phyloP scores from a whole-genome alignment of 2,329 filamentous ascomycete species.

The Atkinsonella texensis region DNA sequence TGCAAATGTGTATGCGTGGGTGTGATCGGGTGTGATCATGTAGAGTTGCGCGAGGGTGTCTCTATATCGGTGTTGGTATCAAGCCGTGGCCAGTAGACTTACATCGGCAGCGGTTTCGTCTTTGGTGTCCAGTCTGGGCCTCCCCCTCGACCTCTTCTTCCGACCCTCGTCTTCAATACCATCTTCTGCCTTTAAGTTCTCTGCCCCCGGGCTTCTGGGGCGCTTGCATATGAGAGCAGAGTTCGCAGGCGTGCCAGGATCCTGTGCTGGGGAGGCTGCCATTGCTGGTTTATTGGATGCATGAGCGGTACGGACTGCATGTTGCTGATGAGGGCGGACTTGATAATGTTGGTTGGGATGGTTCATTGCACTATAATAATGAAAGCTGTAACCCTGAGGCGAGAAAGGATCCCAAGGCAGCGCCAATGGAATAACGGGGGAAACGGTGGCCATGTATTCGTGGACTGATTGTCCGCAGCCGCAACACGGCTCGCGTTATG shows the following conservation, averaged over 20 bases:
- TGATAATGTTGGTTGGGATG: not conserved
- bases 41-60: too few species aligned
- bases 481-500: not conserved
- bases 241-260: not conserved
- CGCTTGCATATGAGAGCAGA: conserved; percentile 4
- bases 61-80: too few species aligned
- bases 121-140: conserved; percentile 63
- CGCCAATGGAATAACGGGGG: not conserved
- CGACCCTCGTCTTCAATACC: conserved; percentile 28
- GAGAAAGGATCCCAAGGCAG: not conserved
- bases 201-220: conserved; percentile 9
- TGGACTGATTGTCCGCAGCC: not conserved
- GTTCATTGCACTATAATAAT: not conserved
- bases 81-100: conserved; percentile 26
- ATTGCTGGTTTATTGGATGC: not conserved
- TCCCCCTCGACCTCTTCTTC: conserved; percentile 54
- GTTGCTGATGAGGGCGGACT: not conserved
- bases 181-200: conserved; percentile 7
- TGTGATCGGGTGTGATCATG: too few species aligned
- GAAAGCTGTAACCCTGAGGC: not conserved
- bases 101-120: conserved; percentile 71
- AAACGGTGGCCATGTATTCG: not conserved
- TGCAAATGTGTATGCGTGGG: not conserved
- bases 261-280: not conserved
- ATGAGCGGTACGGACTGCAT: not conserved